Percentiles rank a stretch among this genome's conserved stretches.
Evolutionary conservation across 352 stramenopile genomes (phyloP).

Genomic region (Pseudoperonospora humuli): DNA sequence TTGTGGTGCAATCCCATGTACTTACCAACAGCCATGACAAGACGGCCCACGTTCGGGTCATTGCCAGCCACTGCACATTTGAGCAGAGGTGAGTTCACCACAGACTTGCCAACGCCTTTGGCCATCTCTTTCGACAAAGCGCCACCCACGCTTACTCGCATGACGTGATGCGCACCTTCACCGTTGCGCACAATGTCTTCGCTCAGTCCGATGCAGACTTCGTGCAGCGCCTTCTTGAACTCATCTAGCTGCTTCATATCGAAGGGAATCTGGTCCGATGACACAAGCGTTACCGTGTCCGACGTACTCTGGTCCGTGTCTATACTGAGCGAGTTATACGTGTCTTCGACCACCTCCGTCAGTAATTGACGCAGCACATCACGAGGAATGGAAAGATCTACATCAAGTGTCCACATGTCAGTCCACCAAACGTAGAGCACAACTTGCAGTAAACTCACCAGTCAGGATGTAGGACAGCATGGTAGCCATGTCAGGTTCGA

Average conservation of each 20-base stretch:
- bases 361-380: conserved; percentile 76
- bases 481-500: conserved; percentile 95
- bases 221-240: conserved; percentile 88
- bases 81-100: conserved; percentile 94
- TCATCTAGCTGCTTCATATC: conserved; percentile 66
- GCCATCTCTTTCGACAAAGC: conserved; percentile 72
- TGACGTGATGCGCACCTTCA: conserved; percentile 97
- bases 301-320: conserved; percentile 98
- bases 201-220: conserved; percentile 90
- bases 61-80: conserved; percentile 98
- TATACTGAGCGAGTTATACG: conserved; percentile 93
- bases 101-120: conserved; percentile 85
- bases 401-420: conserved; percentile 1
- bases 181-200: conserved; percentile 98
- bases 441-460: conserved; percentile 13
- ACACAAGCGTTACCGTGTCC: conserved; percentile 94
- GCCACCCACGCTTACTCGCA: conserved; percentile 88
- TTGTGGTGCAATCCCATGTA: conserved; percentile 94
- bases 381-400: conserved; percentile 70
- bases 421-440: neutral
- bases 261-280: conserved; percentile 89
- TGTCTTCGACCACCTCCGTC: conserved; percentile 72
- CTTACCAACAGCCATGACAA: conserved; percentile 94
- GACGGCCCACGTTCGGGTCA: conserved; percentile 96
- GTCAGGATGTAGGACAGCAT: conserved; percentile 89